Conservation (phyloP, 169 alveolate genomes). For the Perkinsus chesapeaki region DNA sequence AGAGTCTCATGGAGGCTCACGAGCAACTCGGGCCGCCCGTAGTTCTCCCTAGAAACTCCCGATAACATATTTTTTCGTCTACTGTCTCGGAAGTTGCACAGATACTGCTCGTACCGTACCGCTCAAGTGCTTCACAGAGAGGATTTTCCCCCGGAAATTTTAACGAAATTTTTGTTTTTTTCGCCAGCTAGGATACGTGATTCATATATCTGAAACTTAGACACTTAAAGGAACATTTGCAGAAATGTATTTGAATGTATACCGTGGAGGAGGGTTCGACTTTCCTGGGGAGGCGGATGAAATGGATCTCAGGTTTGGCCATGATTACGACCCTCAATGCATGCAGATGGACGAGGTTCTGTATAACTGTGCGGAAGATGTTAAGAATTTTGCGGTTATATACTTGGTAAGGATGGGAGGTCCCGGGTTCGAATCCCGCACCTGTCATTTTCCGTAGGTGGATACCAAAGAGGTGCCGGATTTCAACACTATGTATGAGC, state of each 20-base stretch:
- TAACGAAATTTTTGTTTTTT: background rate
- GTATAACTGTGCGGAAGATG: constrained; percentile 89
- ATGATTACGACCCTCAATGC: constrained; percentile 93
- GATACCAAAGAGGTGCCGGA: constrained; percentile 98
- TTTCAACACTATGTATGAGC: constrained; percentile 96
- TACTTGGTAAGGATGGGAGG: constrained; percentile 71
- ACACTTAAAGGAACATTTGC: too few relatives aligned
- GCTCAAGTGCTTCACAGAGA: too few relatives aligned
- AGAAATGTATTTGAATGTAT: too few relatives aligned
- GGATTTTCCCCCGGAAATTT: too few relatives aligned
- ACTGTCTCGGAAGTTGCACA: background rate
- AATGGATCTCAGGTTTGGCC: constrained; percentile 98
- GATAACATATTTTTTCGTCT: background rate
- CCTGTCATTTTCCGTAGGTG: constrained; percentile 36
- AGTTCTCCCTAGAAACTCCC: background rate
- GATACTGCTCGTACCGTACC: background rate
- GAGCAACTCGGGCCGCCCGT: background rate
- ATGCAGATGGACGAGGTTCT: constrained; percentile 96
- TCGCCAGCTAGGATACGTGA: too few relatives aligned
- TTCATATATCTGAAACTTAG: too few relatives aligned
- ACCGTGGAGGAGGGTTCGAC: too few relatives aligned
- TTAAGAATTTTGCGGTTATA: constrained; percentile 89
- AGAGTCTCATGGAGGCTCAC: background rate
- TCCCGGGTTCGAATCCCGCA: background rate
- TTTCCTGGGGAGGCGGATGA: too few relatives aligned